Conservation (phyloP, 2,329 filamentous ascomycete genomes). For the Fonsecaea pedrosoi region DNA sequence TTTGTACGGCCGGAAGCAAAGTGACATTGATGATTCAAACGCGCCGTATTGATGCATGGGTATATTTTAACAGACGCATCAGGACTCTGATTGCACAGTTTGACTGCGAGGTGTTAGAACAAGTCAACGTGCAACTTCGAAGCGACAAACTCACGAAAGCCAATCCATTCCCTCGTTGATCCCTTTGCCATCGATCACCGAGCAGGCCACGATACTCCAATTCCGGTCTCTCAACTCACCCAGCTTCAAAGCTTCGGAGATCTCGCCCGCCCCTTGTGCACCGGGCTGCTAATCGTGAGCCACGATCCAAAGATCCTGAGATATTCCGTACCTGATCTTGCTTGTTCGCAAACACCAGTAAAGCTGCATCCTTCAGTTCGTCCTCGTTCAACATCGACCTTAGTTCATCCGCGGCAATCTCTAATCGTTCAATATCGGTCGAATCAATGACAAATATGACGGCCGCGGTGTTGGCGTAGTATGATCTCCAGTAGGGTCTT, state of each 20-base stretch:
- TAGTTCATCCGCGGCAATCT: conserved; percentile 91
- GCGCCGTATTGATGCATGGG: conserved; percentile 20
- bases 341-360: conserved; percentile 98
- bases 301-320: background rate
- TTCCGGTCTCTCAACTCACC: conserved; percentile 94
- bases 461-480: conserved; percentile 97
- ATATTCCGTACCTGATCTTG: conserved; percentile 67
- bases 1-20: background rate
- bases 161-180: conserved; percentile 99
- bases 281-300: conserved; percentile 70
- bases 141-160: conserved; percentile 57
- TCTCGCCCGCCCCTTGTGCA: conserved; percentile 94
- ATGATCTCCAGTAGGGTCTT: conserved; percentile 97
- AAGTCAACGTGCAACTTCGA: background rate
- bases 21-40: conserved; percentile 12
- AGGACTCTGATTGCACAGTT: conserved; percentile 39
- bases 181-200: conserved; percentile 91
- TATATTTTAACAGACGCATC: conserved; percentile 20
- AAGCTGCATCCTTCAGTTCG: conserved; percentile 87
- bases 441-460: conserved; percentile 99
- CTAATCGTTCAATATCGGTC: conserved; percentile 93
- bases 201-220: conserved; percentile 99
- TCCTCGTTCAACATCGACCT: conserved; percentile 97
- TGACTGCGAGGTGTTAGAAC: conserved; percentile 31
- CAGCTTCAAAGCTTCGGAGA: conserved; percentile 88